Evolutionary conservation across 345 rosid genomes (phyloP), one percentile per base, ranked within the genome.

Genomic region (Heritiera fomes): DNA sequence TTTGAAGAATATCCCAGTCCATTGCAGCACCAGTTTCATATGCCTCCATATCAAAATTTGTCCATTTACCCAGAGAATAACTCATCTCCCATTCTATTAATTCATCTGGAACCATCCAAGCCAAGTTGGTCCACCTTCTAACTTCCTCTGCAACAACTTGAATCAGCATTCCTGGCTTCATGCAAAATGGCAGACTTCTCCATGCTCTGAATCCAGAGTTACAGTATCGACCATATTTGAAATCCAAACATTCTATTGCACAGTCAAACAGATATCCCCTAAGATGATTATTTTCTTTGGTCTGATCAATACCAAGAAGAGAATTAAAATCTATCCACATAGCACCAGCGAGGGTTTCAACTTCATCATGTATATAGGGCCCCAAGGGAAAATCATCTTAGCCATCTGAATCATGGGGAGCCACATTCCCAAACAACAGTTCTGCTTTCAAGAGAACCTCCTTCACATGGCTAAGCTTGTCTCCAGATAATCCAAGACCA

Each of bases 401-500:
- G 75, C 86, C 70, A 69, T 67, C 76, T 2, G 80, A 85, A 78
- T 77, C 75, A 38, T 0, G 61, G 40, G 14, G 80, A 76, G 78
- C 53, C 5, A 80, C 76, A 64, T 70, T 81, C 49, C 89, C 85
- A 74, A 89, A 87, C 55, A 89, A 82, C 30, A 93, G 81, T 79
- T 92, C 97, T 3, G 93, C 85, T 58, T 86, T 85, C 87, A 91
- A 79, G 34, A 90, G 87, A 64, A 89, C 89, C 76, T 92, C 92
- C 86, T 89, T 87, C 13, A 86, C 88, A 84, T 86, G 69, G 97
- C 85, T 76, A 82, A 86, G 81, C 71, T 89, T 84, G 80, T 83
- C 87, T 43, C 85, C 91, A 0, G 87, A 81, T 80, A 86, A 78
- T 80, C 86, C 76, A 69, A 87, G 84, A 69, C 87, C 89, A 20